Conservation (phyloP, 345 rosid genomes). For the Zanthoxylum bungeanum region DNA sequence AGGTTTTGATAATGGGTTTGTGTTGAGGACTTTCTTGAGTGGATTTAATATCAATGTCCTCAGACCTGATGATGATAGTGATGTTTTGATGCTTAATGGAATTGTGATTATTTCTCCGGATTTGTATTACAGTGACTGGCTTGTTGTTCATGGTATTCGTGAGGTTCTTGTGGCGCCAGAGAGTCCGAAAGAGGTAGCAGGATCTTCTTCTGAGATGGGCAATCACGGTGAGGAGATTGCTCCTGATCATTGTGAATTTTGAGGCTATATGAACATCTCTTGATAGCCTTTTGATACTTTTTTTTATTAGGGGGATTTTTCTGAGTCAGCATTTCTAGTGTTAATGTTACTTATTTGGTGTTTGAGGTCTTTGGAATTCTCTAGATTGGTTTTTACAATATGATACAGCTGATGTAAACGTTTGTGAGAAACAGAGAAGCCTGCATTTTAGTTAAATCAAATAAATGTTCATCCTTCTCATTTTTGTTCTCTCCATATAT, state of each 20-base stretch:
- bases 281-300: neutral
- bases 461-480: neutral
- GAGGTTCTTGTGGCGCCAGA: slow-evolving; percentile 14
- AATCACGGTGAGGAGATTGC: neutral
- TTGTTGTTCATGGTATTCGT: slow-evolving; percentile 38
- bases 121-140: slow-evolving; percentile 30
- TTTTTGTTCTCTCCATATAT: neutral
- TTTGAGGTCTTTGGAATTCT: too few relatives aligned
- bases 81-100: slow-evolving; percentile 29
- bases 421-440: too few relatives aligned
- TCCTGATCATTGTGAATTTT: slow-evolving; percentile 17
- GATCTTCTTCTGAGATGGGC: neutral
- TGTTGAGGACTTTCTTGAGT: slow-evolving; percentile 22
- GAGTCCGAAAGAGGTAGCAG: neutral
- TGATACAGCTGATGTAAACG: neutral
- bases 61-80: slow-evolving; percentile 19
- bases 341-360: neutral
- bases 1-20: slow-evolving; percentile 2
- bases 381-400: neutral
- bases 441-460: too few relatives aligned
- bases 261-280: neutral
- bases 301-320: neutral
- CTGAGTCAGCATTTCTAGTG: neutral
- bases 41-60: slow-evolving; percentile 30
- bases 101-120: slow-evolving; percentile 23